These are phyloP conservation scores for Aspergillus nidulans DNA, from an alignment of 495 filamentous ascomycete species.

Conservation along the genomic window DNA sequence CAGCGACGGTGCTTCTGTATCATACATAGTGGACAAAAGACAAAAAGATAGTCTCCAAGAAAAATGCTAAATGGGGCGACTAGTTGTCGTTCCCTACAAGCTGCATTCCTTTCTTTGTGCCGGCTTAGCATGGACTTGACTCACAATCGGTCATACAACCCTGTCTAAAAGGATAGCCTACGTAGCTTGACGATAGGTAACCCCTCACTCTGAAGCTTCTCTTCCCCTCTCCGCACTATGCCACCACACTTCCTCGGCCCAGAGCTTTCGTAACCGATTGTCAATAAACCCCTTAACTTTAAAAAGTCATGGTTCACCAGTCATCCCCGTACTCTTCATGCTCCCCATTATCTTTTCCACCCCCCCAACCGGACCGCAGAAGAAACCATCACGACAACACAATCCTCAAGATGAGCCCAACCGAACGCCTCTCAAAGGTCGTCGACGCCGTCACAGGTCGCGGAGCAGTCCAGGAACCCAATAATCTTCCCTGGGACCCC, in stretches of 20 bases:
- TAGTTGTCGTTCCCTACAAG: neutral
- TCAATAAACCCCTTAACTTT: neutral
- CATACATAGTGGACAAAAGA: slow-evolving; percentile 12
- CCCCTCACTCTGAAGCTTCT: neutral
- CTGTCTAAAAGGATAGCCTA: too few species aligned
- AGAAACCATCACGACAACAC: neutral
- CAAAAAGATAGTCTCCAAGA: neutral
- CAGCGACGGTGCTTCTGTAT: slow-evolving; percentile 8
- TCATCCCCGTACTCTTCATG: neutral
- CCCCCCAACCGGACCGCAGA: neutral
- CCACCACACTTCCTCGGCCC: neutral
- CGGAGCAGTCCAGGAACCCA: slow-evolving; percentile 18
- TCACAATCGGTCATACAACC: too few species aligned
- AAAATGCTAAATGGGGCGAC: slow-evolving; percentile 13
- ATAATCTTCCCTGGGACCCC: slow-evolving; percentile 51
- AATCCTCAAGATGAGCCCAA: neutral
- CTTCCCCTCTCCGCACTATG: neutral
- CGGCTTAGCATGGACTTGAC: neutral
- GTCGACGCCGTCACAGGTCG: neutral
- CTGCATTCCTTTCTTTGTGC: neutral
- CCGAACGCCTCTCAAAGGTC: slow-evolving; percentile 6
- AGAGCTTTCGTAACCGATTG: neutral
- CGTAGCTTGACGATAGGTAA: neutral
- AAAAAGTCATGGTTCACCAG: neutral
- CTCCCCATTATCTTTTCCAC: neutral